Base-by-base conservation (phyloP, 257 asterid species). In the Lithospermum erythrorhizon region DNA sequence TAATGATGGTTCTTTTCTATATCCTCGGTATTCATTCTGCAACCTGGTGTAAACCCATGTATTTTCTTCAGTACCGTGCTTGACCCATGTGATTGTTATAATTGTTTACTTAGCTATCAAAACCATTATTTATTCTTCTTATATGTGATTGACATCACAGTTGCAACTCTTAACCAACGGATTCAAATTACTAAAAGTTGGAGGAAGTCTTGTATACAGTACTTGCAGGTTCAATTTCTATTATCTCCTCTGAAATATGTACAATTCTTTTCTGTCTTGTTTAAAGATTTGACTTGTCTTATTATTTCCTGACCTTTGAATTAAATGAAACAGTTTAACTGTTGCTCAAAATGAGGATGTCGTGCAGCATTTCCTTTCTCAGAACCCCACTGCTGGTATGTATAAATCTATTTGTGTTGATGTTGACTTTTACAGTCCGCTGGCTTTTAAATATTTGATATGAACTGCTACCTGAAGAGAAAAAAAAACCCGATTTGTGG, bases 161-260 rank as follows among this genome's bases (percentile, higher is more conserved):
- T 82, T 84, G 58, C 87, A 83, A 71, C 85, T 91, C 75, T 76
- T 91, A 45, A 69, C 74, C 55, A 88, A 86, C 70, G 98, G 98
- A 64, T 91, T 87, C 79, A 78, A 76, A 75, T 70, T 88, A 76
- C 90, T 88, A 55, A 88, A 80, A 83, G 87, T 64, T 53, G 94
- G 89, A 21, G 96, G 98, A 55, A 77, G 54, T 61, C 98, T 91
- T 67, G 94, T 91, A 75, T 91, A 91, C 70, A 91, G 98, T 87
- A 91, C 96, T 62, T 88, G 98, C 89, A 90, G 97, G 95, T 87
- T 29, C 61, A 53, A 61, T 13, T 2, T 59, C 54, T 27, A 68
- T 65, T 17, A 19, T 22, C 30, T 18, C 21, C 20, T 61, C 32
- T 14, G 35, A 41, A 41, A 41, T 13, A 13, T 8, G 62, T 57